Evolutionary conservation across 805 yeast genomes (phyloP).

Genomic region (Pichia paraexigua): DNA sequence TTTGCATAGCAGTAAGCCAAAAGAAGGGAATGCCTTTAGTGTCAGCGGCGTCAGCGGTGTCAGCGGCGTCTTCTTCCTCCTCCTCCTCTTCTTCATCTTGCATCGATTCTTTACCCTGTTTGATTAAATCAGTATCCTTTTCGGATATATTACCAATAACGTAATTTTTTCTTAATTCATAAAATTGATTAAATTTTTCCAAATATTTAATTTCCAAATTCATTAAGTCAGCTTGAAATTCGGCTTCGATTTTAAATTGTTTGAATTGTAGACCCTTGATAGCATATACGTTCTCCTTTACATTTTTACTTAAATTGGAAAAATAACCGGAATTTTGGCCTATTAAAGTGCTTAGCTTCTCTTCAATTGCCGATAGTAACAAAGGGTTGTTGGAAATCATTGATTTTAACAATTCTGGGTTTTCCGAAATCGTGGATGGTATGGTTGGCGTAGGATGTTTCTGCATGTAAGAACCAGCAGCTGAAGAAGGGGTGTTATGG

Average conservation of each 20-base stretch:
- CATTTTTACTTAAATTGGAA: constrained; percentile 60
- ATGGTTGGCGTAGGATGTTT: constrained; percentile 50
- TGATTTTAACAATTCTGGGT: constrained; percentile 26
- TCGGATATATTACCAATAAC: constrained; percentile 73
- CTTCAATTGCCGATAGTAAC: constrained; percentile 79
- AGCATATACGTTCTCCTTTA: constrained; percentile 71
- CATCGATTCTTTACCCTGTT: constrained; percentile 65
- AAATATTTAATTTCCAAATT: constrained; percentile 78
- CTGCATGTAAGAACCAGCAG: constrained; percentile 58
- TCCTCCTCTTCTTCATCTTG: constrained; percentile 32
- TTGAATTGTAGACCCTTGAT: constrained; percentile 74
- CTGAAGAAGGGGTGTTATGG: constrained; percentile 94
- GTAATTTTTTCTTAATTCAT: constrained; percentile 62
- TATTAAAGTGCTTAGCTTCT: constrained; percentile 72
- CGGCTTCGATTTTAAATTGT: constrained; percentile 78
- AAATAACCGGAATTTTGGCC: constrained; percentile 87
- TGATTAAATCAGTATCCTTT: constrained; percentile 58
- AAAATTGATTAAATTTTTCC: constrained; percentile 66
- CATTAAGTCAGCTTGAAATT: constrained; percentile 83
- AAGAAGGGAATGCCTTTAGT: constrained; percentile 81
- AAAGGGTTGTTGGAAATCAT: constrained; percentile 62
- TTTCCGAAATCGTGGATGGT: constrained; percentile 69
- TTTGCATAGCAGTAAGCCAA: constrained; percentile 94
- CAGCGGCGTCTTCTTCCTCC: constrained; percentile 36
- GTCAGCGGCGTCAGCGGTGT: constrained; percentile 33